Base-by-base conservation (phyloP, 2,329 filamentous ascomycete species). In the Raffaelea deltoideospora region DNA sequence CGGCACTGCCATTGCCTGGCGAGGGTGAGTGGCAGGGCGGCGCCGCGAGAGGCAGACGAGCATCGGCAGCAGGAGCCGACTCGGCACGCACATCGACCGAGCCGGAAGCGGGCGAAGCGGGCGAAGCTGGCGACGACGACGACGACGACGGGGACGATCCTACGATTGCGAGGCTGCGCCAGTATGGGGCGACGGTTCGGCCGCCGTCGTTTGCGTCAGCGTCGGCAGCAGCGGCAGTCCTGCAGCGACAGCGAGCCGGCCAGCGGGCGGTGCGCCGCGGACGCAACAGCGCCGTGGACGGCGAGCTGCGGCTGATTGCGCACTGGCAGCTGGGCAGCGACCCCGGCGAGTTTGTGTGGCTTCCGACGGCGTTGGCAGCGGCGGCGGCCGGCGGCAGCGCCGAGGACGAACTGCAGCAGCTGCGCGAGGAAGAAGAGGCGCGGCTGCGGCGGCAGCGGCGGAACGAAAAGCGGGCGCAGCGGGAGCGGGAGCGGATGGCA, bases 311-410 rank as follows among this genome's bases (percentile, higher is more conserved):
- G 10, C 35, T 59, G 15, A 37, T 58, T 4, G 46, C 50, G 1
- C 49, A 57, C 30, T 60, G 58, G 58, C 49, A 50, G 15, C 47
- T 50, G n/a, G 54, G 53, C n/a, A 40, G 36, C 18, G 49, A 60
- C 41, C 57, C 58, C 13, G 38, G 42, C 4, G 35, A 48, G 15
- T 59, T 56, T 43, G 44, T 40, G 4, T 58, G 50, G 48, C 46
- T 37, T 32, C 47, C 41, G 11, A 13, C 19, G 5, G n/a, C n/a
- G n/a, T n/a, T n/a, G 24, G 33, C 19, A 6, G 20, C 9, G n/a
- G n/a, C n/a, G n/a, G n/a, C 26, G 22, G 38, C 30, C n/a, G 39
- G 35, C 1, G 41, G 18, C 2, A 35, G 31, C 18, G 41, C 35
- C 10, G 43, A 35, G 5, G 41, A 43, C 10, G 39, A 41, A 18